These are phyloP conservation scores for Buxus sempervirens DNA, from an alignment of 164 flowering plant genomes.

Conservation along the genomic window DNA sequence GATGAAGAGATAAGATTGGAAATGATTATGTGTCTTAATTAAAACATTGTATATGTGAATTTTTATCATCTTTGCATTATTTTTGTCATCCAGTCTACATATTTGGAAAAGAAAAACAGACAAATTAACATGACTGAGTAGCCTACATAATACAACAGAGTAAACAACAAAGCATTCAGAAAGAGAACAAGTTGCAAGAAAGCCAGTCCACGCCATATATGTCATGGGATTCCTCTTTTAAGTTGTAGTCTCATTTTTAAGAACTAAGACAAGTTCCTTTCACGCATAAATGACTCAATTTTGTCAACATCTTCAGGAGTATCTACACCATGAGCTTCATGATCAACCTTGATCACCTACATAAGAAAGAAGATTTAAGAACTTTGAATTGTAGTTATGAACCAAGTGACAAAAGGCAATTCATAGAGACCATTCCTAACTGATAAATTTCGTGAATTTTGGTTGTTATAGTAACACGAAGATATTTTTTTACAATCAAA, in stretches of 20 bases:
- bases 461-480: not conserved
- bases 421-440: not conserved
- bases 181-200: too few relatives aligned
- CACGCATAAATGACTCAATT: conserved; percentile 36
- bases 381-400: not conserved
- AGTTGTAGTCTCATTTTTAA: not conserved
- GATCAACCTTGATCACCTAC: conserved; percentile 43
- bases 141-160: not conserved
- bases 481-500: too few relatives aligned
- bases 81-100: not conserved
- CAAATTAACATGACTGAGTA: not conserved
- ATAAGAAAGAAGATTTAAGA: conserved; percentile 1
- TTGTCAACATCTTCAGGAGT: conserved; percentile 42
- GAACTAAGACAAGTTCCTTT: conserved; percentile 27
- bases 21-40: too few relatives aligned
- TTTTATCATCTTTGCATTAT: too few relatives aligned
- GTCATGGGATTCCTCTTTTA: not conserved
- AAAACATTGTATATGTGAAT: too few relatives aligned
- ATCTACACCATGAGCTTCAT: conserved; percentile 46
- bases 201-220: too few relatives aligned
- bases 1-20: too few relatives aligned
- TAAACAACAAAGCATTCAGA: not conserved
- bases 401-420: not conserved
- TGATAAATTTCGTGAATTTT: not conserved
- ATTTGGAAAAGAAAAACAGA: too few relatives aligned